Evolutionary conservation across 306 rosid genomes (phyloP).

Genomic region (Castanea crenata): DNA sequence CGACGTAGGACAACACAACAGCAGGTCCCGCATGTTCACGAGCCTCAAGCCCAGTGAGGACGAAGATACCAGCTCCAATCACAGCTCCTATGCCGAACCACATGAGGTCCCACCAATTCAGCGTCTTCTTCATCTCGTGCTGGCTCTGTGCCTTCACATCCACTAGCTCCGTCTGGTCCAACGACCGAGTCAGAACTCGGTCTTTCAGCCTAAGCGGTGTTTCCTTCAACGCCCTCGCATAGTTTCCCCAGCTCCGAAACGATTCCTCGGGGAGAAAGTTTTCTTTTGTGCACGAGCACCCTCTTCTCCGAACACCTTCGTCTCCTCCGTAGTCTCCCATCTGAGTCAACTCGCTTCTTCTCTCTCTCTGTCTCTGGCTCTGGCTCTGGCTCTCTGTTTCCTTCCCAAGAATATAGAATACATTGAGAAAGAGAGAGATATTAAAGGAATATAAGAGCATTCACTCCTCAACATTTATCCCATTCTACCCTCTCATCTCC

Average conservation of each 20-base stretch:
- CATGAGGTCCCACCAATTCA: constrained; percentile 90
- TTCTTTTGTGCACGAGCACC: constrained; percentile 37
- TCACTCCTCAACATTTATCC: too few species aligned
- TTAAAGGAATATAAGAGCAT: too few species aligned
- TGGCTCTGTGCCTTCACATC: constrained; percentile 63
- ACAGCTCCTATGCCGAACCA: constrained; percentile 90
- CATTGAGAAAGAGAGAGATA: too few species aligned
- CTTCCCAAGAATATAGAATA: too few species aligned
- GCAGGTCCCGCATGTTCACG: constrained; percentile 48
- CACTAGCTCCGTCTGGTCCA: constrained; percentile 56
- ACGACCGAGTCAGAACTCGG: constrained; percentile 53
- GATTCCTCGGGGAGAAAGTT: constrained; percentile 90
- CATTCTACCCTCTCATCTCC: fast-evolving
- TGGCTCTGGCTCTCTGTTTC: too few species aligned
- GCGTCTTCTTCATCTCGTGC: constrained; percentile 77
- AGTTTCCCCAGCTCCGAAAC: constrained; percentile 61
- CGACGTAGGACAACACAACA: constrained; percentile 63
- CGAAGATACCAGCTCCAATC: constrained; percentile 81
- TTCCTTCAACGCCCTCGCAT: constrained; percentile 39
- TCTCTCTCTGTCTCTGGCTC: neutral
- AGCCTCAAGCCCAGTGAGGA: constrained; percentile 82
- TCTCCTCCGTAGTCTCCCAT: constrained; percentile 28
- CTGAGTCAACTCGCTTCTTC: too few species aligned
- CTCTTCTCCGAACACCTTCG: constrained; percentile 39
- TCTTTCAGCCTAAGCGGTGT: constrained; percentile 56